Base-by-base conservation (phyloP, 345 rosid genomes). In the Melastoma malabathricum region DNA sequence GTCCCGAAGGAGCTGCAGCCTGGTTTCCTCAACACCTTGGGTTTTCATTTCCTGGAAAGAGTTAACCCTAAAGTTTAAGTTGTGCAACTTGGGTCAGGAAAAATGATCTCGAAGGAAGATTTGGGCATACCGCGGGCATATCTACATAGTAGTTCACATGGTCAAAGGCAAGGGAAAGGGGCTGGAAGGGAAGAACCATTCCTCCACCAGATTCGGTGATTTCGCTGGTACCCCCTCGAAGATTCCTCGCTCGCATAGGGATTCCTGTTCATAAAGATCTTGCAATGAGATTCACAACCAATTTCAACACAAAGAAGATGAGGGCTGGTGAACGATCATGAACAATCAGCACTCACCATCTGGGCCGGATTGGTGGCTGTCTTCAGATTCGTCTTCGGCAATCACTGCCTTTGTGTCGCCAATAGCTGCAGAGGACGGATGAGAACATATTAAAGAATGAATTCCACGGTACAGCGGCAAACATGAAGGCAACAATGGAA, bases 21-120 rank as follows among this genome's bases (percentile, higher is more conserved):
- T 61, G 59, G 54, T 51, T 52, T 65, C 73, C 25, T 66, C 57
- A n/a, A 75, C 71, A 22, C 80, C 80, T 63, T 75, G 76, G n/a
- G 46, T 54, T 57, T 55, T 75, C 76, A 71, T 75, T 65, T 65
- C 80, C 80, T 75, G 61, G 41, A 39, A 27, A 6, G 25, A 41
- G 46, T 46, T 15, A 31, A 48, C 18, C 44, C 39, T 13, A 20
- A 13, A 12, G 3, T 25, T 34, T 23, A 44, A 34, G 38, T 31
- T 34, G 41, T 34, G 2, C 41, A 5, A 31, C 38, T 31, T 31
- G 1, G 38, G 38, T 2, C 6, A 15, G 12, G 16, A 4, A 27
- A 15, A 17, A 14, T 14, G 4, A 29, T 50, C 20, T 25, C 19
- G 9, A 17, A 43, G n/a, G 25, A 9, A 44, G 15, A 10, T 17